Conservation (phyloP, 768 basidiomycete genomes). For the Asterophora parasitica region DNA sequence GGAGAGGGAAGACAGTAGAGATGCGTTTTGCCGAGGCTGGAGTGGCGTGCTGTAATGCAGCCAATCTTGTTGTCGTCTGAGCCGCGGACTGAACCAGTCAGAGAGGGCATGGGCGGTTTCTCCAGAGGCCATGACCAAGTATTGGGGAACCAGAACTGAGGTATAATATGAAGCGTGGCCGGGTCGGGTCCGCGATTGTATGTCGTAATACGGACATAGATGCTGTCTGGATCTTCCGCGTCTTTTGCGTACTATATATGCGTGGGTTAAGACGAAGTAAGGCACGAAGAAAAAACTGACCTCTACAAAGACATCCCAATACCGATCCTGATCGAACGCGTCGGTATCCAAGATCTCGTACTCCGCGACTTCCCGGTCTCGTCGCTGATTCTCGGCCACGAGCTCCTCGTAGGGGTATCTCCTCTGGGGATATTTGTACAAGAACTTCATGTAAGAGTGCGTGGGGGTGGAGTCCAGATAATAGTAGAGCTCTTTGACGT, state of each 20-base stretch:
- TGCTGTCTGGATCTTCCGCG: slow-evolving; percentile 79
- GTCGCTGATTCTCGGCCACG: slow-evolving; percentile 75
- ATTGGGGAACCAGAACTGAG: slow-evolving; percentile 96
- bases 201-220: slow-evolving; percentile 90
- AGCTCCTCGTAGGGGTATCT: slow-evolving; percentile 93
- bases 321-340: slow-evolving; percentile 85
- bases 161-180: slow-evolving; percentile 90
- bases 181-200: slow-evolving; percentile 97
- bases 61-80: slow-evolving; percentile 42
- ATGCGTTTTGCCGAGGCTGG: slow-evolving; percentile 67
- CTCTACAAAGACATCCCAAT: slow-evolving; percentile 99
- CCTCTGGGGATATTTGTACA: slow-evolving; percentile 97
- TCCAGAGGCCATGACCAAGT: slow-evolving; percentile 93
- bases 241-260: slow-evolving; percentile 88
- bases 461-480: slow-evolving; percentile 98
- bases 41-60: slow-evolving; percentile 69
- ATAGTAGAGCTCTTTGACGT: slow-evolving; percentile 98
- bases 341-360: slow-evolving; percentile 94
- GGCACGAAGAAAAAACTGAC: slow-evolving; percentile 37
- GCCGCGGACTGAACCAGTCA: slow-evolving; percentile 49
- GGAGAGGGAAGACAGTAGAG: slow-evolving; percentile 91
- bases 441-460: slow-evolving; percentile 99
- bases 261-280: slow-evolving; percentile 1
- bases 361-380: slow-evolving; percentile 83
- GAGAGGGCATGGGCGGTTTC: slow-evolving; percentile 58